Base-by-base conservation (phyloP, 2,329 filamentous ascomycete species). In the Didymella pomorum region DNA sequence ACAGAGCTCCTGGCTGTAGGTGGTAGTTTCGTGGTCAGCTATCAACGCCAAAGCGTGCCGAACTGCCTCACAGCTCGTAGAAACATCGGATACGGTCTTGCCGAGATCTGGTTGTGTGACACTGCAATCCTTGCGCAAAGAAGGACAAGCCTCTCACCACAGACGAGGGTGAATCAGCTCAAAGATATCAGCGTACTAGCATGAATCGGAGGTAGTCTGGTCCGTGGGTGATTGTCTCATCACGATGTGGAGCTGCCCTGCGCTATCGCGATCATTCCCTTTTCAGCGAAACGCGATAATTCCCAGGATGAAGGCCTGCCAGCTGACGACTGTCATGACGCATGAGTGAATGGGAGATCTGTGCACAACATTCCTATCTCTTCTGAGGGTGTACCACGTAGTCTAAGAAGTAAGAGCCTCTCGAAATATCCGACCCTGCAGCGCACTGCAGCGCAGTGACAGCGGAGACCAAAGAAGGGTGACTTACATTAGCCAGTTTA, bases 401-500 rank as follows among this genome's bases (percentile, higher is more conserved):
- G 58, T 60, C 48, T 57, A 50, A 60, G 52, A 61, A 62, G 60
- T 57, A 56, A 60, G 56, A 62, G 53, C 43, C 45, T 47, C 47
- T 46, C 33, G 33, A 54, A 53, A 50, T 29, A 54, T 42, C 14
- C 63, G 63, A 64, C 68, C 69, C 66, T 71, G 68, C 65, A 63
- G 62, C 56, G 53, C 58, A 57, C 66, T 71, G 68, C 65, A 63
- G 62, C 56, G 53, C 58, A 57, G 58, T 62, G 60, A 65, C 48
- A 61, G 61, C 58, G 63, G 64, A 60, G 48, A 61, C 45, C n/a
- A 42, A 44, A 29, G 49, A 58, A 58, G 55, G 46, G 62, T 67
- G 61, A 56, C 59, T 41, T 63, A 65, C 65, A 67, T 70, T 75
- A 73, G 71, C 60, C 63, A 61, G 66, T 63, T 68, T 59, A 66